These are phyloP conservation scores for Sodiomyces alkalinus DNA, from an alignment of 2,329 filamentous ascomycete species.

Conservation along the genomic window DNA sequence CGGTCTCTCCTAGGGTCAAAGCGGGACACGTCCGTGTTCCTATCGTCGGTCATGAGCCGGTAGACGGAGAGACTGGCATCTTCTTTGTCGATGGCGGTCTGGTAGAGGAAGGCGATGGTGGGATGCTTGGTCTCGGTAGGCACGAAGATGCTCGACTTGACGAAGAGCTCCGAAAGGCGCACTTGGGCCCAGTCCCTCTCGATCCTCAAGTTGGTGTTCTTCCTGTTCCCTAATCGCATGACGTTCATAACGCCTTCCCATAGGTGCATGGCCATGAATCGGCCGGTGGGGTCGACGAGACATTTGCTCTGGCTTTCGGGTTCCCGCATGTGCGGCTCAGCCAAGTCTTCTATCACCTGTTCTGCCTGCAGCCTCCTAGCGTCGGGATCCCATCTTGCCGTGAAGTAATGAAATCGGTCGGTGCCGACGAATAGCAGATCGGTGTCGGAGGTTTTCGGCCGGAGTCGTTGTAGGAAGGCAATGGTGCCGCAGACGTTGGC, in stretches of 20 bases:
- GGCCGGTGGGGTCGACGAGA: conserved; percentile 65
- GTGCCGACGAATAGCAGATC: conserved; percentile 91
- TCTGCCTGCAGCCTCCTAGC: conserved; percentile 33
- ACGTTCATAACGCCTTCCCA: conserved; percentile 46
- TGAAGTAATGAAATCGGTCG: conserved; percentile 82
- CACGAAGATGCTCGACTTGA: conserved; percentile 41
- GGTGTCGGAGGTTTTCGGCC: conserved; percentile 55
- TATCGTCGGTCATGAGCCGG: conserved; percentile 41
- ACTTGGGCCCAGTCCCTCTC: conserved; percentile 35
- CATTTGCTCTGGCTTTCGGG: conserved; percentile 73
- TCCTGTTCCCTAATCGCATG: conserved; percentile 32
- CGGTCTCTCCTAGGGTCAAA: conserved; percentile 42
- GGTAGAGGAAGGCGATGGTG: conserved; percentile 42
- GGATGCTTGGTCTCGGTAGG: conserved; percentile 43
- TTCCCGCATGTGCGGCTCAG: conserved; percentile 52
- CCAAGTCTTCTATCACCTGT: conserved; percentile 33
- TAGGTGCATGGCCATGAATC: conserved; percentile 40
- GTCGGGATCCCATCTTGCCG: conserved; percentile 62
- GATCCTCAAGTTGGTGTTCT: conserved; percentile 26
- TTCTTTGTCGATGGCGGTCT: conserved; percentile 32
- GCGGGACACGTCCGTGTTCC: conserved; percentile 33
- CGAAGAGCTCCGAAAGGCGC: conserved; percentile 42
- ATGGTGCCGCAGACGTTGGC: conserved; percentile 73
- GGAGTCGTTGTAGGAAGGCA: conserved; percentile 68
- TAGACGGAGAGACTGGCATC: conserved; percentile 44